Base-by-base conservation (phyloP, 768 basidiomycete genomes). In the Pleurotus cornucopiae region DNA sequence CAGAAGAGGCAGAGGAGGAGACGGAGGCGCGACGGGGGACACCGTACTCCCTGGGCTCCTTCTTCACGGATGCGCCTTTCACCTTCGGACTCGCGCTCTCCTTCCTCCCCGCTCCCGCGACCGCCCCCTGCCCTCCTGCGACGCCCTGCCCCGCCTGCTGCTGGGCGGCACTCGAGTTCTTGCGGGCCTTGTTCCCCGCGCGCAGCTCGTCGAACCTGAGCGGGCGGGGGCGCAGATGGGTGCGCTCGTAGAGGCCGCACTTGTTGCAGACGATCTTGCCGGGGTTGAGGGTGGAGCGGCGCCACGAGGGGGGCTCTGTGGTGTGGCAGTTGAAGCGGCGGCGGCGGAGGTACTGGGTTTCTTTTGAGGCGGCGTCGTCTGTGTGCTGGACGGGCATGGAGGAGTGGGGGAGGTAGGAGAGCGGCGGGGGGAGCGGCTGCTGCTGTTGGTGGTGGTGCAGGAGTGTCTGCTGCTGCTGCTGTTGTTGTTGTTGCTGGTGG, bases 261-360 rank as follows among this genome's bases (percentile, higher is more conserved):
- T 94, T 94, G 80, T 94, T 94, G 80, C 91, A 94, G 45, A 94
- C 91, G 65, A 94, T 94, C 72, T 94, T 94, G 61, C 91, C 91
- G 0, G 89, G 89, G 69, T 91, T 91, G 65, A 94, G 85, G 4
- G 91, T 93, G 26, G 84, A 87, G 45, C 91, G 83, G 54, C 91
- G 86, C 91, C 91, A 94, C 21, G 83, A 86, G 5, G 91, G 91
- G 0, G 91, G 91, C 67, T 94, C 91, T 1, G 91, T 94, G 16
- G 91, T 91, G 67, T 91, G 91, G 73, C 91, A 94, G 72, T 94
- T 94, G 78, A 88, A 90, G 73, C 91, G 94, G 6, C 90, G 79
- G 39, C 91, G 80, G 20, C 91, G 88, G 55, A 94, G 85, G 67
- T 91, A 92, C 72, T 94, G 91, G 0, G 91, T 94, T 69, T 94